Percentiles rank a stretch among this genome's conserved stretches.
These are phyloP conservation scores for Chlorencoelia australis DNA, from an alignment of 2,329 filamentous ascomycete species.

Conservation along the genomic window DNA sequence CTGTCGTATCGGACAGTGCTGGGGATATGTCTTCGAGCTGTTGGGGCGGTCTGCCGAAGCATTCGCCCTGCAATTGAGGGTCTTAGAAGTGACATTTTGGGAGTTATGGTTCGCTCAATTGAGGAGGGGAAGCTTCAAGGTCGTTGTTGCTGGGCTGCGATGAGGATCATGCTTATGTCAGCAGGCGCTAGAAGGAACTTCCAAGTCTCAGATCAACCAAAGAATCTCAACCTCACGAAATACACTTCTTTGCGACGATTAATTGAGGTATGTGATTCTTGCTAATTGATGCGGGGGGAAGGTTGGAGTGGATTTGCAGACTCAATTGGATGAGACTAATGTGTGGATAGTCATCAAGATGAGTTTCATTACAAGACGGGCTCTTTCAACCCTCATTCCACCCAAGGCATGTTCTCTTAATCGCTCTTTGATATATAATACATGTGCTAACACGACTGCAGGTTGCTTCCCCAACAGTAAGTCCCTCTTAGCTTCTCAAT, in stretches of 20 bases:
- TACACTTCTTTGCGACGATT: constrained; percentile 21
- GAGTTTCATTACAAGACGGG: constrained; percentile 86
- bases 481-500: constrained; percentile 4
- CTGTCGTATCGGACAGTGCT: constrained; percentile 42
- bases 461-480: constrained; percentile 30
- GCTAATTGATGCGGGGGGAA: too few species aligned
- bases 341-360: constrained; percentile 54
- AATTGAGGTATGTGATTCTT: constrained; percentile 22
- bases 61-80: constrained; percentile 42
- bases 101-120: constrained; percentile 6
- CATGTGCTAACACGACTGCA: constrained; percentile 13
- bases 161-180: constrained; percentile 8
- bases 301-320: not conserved
- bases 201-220: constrained; percentile 12
- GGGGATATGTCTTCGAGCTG: constrained; percentile 29
- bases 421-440: not conserved
- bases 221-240: constrained; percentile 13
- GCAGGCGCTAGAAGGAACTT: constrained; percentile 12
- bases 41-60: constrained; percentile 36
- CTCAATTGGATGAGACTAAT: too few species aligned
- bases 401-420: constrained; percentile 65
- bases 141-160: constrained; percentile 5
- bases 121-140: constrained; percentile 4
- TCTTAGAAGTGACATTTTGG: constrained; percentile 57
- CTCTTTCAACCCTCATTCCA: constrained; percentile 96